These are phyloP conservation scores for Phialophora tarda DNA, from an alignment of 2,329 filamentous ascomycete species.

Conservation along the genomic window DNA sequence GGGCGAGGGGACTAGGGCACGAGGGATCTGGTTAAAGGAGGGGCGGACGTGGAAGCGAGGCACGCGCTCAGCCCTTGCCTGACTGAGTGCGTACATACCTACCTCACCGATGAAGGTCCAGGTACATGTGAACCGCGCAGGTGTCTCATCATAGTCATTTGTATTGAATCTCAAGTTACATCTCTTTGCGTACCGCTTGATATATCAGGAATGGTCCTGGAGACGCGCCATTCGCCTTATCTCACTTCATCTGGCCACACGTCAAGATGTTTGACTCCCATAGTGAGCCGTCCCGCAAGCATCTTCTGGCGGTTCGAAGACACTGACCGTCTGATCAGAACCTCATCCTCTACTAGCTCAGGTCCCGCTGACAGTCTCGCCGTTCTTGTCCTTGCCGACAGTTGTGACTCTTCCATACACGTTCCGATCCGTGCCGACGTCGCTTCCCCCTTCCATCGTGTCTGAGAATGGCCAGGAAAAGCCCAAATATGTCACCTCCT, in stretches of 20 bases:
- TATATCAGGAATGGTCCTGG: background rate
- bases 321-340: constrained; percentile 54
- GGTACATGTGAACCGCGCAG: background rate
- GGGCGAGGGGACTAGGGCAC: background rate
- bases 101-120: background rate
- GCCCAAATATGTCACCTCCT: constrained; percentile 75
- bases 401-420: constrained; percentile 93
- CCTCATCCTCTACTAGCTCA: constrained; percentile 89
- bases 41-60: constrained; percentile 21
- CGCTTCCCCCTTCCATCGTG: constrained; percentile 75
- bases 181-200: background rate
- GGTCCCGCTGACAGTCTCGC: constrained; percentile 89
- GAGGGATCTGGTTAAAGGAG: constrained; percentile 2
- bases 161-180: constrained; percentile 1
- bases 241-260: background rate
- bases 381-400: constrained; percentile 87
- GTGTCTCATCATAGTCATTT: background rate
- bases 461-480: constrained; percentile 57
- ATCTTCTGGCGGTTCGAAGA: background rate
- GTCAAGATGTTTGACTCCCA: constrained; percentile 53
- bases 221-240: background rate
- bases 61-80: constrained; percentile 22
- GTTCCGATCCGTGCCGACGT: constrained; percentile 87
- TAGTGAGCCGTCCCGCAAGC: constrained; percentile 43
- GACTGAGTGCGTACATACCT: background rate